Base-by-base conservation (phyloP, 345 rosid genomes). In the Aegle marmelos region DNA sequence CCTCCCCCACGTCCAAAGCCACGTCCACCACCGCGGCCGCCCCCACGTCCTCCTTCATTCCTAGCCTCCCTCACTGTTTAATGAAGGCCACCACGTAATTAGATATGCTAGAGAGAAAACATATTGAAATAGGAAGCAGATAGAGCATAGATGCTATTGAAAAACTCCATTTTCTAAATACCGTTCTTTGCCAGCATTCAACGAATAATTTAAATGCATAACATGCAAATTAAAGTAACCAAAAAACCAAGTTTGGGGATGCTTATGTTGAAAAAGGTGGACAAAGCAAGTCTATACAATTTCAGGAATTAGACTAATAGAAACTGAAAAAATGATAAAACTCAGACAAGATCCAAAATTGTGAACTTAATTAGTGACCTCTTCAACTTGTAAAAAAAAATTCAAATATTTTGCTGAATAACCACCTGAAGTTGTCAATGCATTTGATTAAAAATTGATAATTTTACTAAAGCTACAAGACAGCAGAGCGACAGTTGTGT, bases 21-120 rank as follows among this genome's bases (percentile, higher is more conserved):
- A 70, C 88, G 87, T 2, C 89, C 91, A 4, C 79, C 79, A 6
- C 91, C 89, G 70, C 91, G 89, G 28, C 91, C 88, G 1, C 83
- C 87, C 53, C 93, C 93, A 48, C 95, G 95, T 6, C 91, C 95
- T 69, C 82, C 78, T 75, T 97, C 98, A 81, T 54, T 88, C 86
- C 78, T 97, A 0, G 89, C 79, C 80, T 94, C 98, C 80, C 90
- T 90, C 92, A 90, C 99, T 97, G 61, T 36, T 71, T 36, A 77
- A 59, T 2, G 54, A 50, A 50, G 41, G 25, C 2, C 86, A 78
- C 74, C 67, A 63, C 34, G 68, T n/a, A 11, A 25, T 25, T 28
- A 28, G 22, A 28, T 0, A 70, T 39, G 53, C 41, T 5, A 16
- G 16, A 33, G 16, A 70, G 30, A 62, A 74, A 27, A 56, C 7